These are phyloP conservation scores for Coleophoma eucalyptorum DNA, from an alignment of 2,329 filamentous ascomycete species.

Conservation along the genomic window DNA sequence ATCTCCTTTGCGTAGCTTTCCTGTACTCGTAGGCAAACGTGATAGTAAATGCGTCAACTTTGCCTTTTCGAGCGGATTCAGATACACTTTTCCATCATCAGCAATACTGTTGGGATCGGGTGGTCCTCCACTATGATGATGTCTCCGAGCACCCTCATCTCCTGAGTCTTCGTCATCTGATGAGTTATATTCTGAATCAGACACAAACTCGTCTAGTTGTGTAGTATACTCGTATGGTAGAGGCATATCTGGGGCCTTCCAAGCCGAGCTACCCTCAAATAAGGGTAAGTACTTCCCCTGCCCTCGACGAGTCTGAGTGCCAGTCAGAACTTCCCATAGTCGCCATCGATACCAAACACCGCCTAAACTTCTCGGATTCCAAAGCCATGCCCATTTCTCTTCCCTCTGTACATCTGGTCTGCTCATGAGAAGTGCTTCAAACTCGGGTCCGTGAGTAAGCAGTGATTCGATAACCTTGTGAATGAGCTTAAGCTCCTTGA, in stretches of 20 bases:
- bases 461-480: constrained; percentile 84
- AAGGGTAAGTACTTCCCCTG: constrained; percentile 56
- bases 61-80: constrained; percentile 80
- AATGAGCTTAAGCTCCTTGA: constrained; percentile 76
- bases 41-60: constrained; percentile 82
- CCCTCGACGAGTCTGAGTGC: constrained; percentile 42
- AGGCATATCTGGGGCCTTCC: constrained; percentile 69
- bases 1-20: constrained; percentile 76
- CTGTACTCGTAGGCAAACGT: constrained; percentile 71
- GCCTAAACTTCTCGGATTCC: constrained; percentile 74
- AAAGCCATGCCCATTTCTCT: constrained; percentile 92
- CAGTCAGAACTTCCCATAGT: constrained; percentile 81
- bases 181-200: constrained; percentile 81
- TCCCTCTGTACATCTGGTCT: constrained; percentile 78
- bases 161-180: constrained; percentile 76
- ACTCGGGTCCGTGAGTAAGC: constrained; percentile 76
- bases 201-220: constrained; percentile 72
- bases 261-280: constrained; percentile 74
- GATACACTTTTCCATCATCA: constrained; percentile 46
- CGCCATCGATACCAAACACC: constrained; percentile 93
- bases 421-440: constrained; percentile 90
- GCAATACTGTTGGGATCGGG: constrained; percentile 21
- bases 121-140: constrained; percentile 38
- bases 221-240: constrained; percentile 82
- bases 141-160: constrained; percentile 36